Evolutionary conservation across 345 rosid genomes (phyloP).

Genomic region (Rhodamnia argentea): DNA sequence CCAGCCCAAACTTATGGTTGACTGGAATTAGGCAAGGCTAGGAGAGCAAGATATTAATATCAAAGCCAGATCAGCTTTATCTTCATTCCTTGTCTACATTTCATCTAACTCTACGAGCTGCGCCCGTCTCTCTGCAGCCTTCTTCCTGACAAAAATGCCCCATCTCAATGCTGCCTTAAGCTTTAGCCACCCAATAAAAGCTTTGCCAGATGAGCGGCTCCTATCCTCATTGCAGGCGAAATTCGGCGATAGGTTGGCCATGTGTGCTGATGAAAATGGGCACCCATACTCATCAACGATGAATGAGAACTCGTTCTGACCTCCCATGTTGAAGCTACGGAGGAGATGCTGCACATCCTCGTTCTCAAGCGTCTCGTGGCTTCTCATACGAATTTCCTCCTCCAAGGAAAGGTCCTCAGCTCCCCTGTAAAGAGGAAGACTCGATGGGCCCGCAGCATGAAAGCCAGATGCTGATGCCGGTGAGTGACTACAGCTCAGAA

Average conservation of each 20-base stretch:
- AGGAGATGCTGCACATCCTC: conserved; percentile 94
- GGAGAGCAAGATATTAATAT: background rate
- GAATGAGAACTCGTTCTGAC: conserved; percentile 29
- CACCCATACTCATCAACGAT: conserved; percentile 41
- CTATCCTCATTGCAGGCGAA: conserved; percentile 37
- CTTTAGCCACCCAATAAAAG: conserved; percentile 96
- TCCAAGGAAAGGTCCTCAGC: conserved; percentile 58
- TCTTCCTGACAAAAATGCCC: conserved; percentile 87
- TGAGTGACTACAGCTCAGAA: conserved; percentile 20
- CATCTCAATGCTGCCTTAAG: conserved; percentile 97
- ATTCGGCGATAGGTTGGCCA: conserved; percentile 32
- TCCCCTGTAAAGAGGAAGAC: conserved; percentile 24
- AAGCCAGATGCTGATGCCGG: conserved; percentile 29
- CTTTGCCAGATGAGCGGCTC: conserved; percentile 56
- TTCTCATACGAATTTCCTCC: conserved; percentile 75
- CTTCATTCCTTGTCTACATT: background rate
- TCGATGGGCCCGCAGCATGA: conserved; percentile 29
- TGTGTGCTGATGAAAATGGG: conserved; percentile 28
- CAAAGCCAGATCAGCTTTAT: background rate
- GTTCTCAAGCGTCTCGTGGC: conserved; percentile 78
- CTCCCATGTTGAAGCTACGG: conserved; percentile 60
- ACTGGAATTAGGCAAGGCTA: background rate
- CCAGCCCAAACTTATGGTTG: background rate
- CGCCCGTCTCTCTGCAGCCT: conserved; percentile 91
- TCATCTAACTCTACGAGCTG: conserved; percentile 77